Conservation (phyloP, 1,139 yeast genomes). For the Blastobotrys buckinghamii region DNA sequence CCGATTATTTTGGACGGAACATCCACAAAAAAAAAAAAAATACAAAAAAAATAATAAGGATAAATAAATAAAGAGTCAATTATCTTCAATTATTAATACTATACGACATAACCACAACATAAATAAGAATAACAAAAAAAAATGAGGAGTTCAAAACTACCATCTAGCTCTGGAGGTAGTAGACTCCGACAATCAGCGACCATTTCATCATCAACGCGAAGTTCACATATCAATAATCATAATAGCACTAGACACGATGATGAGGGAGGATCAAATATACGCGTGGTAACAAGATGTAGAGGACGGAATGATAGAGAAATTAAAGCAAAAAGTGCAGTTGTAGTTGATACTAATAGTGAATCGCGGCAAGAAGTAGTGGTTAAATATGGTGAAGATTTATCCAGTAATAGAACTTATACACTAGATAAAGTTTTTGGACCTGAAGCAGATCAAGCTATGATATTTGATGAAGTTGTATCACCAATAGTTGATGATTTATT, state of each 20-base stretch:
- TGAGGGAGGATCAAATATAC: constrained; percentile 44
- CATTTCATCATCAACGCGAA: too few relatives aligned
- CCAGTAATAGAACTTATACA: constrained; percentile 44
- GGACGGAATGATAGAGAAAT: constrained; percentile 72
- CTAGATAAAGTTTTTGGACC: constrained; percentile 72
- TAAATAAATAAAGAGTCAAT: not conserved
- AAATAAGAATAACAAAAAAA: not conserved
- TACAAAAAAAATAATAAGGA: not conserved
- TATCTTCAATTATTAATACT: too few relatives aligned
- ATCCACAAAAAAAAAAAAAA: too few relatives aligned
- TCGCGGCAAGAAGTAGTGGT: constrained; percentile 21
- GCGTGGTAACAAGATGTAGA: constrained; percentile 85
- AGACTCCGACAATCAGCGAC: not conserved
- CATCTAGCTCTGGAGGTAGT: not conserved
- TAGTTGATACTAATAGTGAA: constrained; percentile 39
- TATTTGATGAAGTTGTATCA: constrained; percentile 54
- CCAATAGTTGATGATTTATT: constrained; percentile 56
- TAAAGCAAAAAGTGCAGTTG: constrained; percentile 63
- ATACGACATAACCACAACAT: too few relatives aligned
- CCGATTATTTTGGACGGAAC: too few relatives aligned
- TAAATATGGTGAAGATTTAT: constrained; percentile 18
- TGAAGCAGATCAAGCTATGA: constrained; percentile 58
- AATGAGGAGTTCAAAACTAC: not conserved
- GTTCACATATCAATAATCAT: too few relatives aligned
- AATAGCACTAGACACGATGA: not conserved